Evolutionary conservation across 257 asterid species (phyloP), one percentile per base, ranked within the genome.

Genomic region (Solanum dulcamara): DNA sequence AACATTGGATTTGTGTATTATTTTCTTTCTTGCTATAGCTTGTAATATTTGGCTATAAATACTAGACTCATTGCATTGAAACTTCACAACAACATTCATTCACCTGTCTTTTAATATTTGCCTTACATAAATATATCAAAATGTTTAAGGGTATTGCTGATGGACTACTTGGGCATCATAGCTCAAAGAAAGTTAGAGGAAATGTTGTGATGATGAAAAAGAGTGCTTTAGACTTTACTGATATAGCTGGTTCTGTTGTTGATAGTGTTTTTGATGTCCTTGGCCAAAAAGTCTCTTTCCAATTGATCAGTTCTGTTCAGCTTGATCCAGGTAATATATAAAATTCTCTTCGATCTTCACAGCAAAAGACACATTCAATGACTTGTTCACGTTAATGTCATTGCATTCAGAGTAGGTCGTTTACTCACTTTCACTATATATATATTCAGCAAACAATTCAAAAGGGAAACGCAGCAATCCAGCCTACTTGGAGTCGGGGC

Each of bases 391-490:
- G 9, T 37, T 37, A 37, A 40, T 40, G 44, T 40, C 44, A 40
- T 40, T 40, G 44, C 44, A 40, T 40, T 40, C 44, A 7, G 11
- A 40, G 40, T 37, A 37, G 40, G 9, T 8, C 11, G 46, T 40
- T 40, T 7, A 10, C 3, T 40, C 8, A 40, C 5, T 38, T 40
- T 40, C 11, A 7, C 46, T 7, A 9, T 9, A 53, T 11, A 37
- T 4, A 37, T 4, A 37, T 12, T 66, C 81, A 88, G 87, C 3
- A 20, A 72, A 81, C 14, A 85, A 86, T 38, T 18, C 24, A 42
- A 40, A 62, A 74, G 91, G 91, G 13, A 89, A 74, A 72, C 62
- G 35, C 20, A 82, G 91, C 11, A 85, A 33, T 1, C 55, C 83
- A 18, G 87, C 89, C 24, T 77, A 79, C 51, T 40, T 89, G 81